Conservation (phyloP, 345 rosid genomes). For the Noccaea bulbosa region DNA sequence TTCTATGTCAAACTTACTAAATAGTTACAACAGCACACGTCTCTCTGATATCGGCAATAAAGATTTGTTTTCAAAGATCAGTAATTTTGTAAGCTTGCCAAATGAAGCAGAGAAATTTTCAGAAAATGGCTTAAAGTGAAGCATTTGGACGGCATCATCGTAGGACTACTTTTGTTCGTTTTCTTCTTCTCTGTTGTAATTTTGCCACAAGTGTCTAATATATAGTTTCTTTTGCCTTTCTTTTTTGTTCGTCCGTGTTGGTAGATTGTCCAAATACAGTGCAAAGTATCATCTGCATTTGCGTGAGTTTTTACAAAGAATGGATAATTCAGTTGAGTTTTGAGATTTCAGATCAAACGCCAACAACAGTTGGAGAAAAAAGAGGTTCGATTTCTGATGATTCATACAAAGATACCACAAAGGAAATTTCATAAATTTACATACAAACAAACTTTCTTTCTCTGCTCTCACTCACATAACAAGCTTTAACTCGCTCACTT, state of each 20-base stretch:
- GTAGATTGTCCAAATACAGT: slow-evolving; percentile 16
- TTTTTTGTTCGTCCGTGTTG: background rate
- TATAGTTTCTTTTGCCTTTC: slow-evolving; percentile 28
- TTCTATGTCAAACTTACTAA: slow-evolving; percentile 31
- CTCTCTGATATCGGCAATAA: slow-evolving; percentile 36
- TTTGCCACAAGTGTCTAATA: slow-evolving; percentile 18
- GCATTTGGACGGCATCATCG: slow-evolving; percentile 33
- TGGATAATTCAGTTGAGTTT: background rate
- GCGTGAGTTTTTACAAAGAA: slow-evolving; percentile 1
- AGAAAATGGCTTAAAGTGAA: slow-evolving; percentile 28
- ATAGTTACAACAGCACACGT: slow-evolving; percentile 24
- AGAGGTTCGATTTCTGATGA: slow-evolving; percentile 36
- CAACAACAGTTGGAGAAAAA: slow-evolving; percentile 27
- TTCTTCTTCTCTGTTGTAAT: slow-evolving; percentile 41
- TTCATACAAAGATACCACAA: slow-evolving; percentile 26
- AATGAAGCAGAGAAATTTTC: slow-evolving; percentile 32
- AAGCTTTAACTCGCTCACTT: slow-evolving; percentile 52
- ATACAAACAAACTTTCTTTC: slow-evolving; percentile 23
- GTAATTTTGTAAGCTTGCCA: slow-evolving; percentile 30
- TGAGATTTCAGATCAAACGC: background rate
- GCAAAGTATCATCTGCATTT: slow-evolving; percentile 17
- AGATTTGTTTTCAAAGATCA: slow-evolving; percentile 21
- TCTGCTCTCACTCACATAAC: slow-evolving; percentile 35
- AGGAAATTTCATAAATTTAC: slow-evolving; percentile 37
- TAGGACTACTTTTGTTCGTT: slow-evolving; percentile 22